phyloP scores from a whole-genome alignment of 306 rosid genomes.

The Malus orientalis region DNA sequence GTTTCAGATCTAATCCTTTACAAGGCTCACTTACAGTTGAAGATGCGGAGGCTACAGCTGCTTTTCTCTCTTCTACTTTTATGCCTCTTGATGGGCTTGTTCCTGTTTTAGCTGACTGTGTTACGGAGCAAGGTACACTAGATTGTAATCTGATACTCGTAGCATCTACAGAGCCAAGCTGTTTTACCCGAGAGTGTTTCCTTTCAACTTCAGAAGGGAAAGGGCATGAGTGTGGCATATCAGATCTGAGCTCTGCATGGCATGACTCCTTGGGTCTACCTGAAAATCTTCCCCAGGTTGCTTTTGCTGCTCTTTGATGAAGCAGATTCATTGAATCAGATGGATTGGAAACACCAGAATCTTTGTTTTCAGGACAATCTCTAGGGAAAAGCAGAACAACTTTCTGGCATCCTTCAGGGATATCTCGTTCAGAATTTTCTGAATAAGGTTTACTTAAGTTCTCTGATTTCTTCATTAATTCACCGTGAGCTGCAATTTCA shows the following conservation, averaged over 20 bases:
- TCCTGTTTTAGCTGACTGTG: conserved; percentile 26
- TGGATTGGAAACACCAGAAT: conserved; percentile 23
- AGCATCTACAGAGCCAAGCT: conserved; percentile 21
- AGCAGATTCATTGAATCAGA: conserved; percentile 29
- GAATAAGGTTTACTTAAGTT: conserved; percentile 24
- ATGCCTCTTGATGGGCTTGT: conserved; percentile 45
- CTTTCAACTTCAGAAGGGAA: conserved; percentile 30
- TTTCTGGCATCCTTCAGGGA: conserved; percentile 32
- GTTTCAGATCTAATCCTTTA: conserved; percentile 36
- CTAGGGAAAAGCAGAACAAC: conserved; percentile 49
- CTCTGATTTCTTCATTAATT: conserved; percentile 26
- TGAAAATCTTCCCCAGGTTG: conserved; percentile 23
- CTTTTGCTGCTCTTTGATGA: conserved; percentile 35
- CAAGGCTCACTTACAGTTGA: conserved; percentile 30
- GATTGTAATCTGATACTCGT: conserved; percentile 21
- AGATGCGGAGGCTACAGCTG: conserved; percentile 19
- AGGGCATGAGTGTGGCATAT: conserved; percentile 32
- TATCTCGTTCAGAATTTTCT: conserved; percentile 21
- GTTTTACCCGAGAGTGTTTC: conserved; percentile 27
- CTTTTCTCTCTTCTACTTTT: conserved; percentile 33
- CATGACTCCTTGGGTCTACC: conserved; percentile 33
- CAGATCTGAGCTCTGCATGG: conserved; percentile 21
- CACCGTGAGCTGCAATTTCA: conserved; percentile 36
- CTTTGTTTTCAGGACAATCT: conserved; percentile 26
- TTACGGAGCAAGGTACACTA: conserved; percentile 26